Evolutionary conservation across 2,329 filamentous ascomycete species (phyloP).

Genomic region (Fusarium veterinarium): DNA sequence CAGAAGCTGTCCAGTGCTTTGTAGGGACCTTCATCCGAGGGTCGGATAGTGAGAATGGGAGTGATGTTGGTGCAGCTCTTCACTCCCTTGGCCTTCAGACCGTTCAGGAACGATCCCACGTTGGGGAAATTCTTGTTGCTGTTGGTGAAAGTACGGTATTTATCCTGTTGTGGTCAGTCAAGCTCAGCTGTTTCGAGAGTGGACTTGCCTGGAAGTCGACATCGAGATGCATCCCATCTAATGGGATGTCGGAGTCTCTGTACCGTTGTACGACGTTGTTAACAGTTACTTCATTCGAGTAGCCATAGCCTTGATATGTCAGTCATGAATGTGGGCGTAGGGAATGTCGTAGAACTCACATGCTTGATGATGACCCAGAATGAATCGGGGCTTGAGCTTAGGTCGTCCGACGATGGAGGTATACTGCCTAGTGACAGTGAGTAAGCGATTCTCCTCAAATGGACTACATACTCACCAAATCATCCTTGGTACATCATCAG

Average conservation of each 20-base stretch:
- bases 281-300: neutral
- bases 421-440: neutral
- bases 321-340: too few species aligned
- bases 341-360: neutral
- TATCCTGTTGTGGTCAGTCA: neutral
- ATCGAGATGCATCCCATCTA: neutral
- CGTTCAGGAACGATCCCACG: neutral
- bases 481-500: neutral
- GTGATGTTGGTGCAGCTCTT: conserved; percentile 11
- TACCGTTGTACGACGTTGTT: neutral
- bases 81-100: neutral
- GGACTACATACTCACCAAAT: neutral
- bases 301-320: neutral
- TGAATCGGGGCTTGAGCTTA: conserved; percentile 5
- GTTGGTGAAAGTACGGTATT: neutral
- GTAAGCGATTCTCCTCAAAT: too few species aligned
- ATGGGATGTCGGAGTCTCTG: neutral
- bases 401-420: conserved; percentile 1
- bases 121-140: neutral
- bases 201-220: neutral
- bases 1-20: neutral
- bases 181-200: accelerated
- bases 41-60: neutral
- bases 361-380: neutral
- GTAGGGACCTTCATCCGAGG: neutral